Evolutionary conservation across 768 basidiomycete genomes (phyloP).

Genomic region (Leccinum olivaceopallidum): DNA sequence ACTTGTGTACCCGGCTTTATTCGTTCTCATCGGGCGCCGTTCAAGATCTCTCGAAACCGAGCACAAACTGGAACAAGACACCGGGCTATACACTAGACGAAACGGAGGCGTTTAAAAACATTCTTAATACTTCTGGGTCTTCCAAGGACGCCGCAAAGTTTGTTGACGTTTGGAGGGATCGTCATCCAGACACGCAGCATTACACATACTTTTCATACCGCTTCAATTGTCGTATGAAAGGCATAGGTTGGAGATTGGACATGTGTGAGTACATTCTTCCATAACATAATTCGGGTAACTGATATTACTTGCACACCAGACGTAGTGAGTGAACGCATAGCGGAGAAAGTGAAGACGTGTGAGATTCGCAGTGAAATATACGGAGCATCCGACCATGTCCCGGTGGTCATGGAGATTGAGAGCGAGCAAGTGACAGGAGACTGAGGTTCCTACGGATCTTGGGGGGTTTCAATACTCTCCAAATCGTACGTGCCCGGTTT

Average conservation of each 20-base stretch:
- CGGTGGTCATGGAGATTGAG: slow-evolving; percentile 74
- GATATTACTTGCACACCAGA: slow-evolving; percentile 42
- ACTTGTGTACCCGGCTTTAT: neutral
- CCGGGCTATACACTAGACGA: slow-evolving; percentile 84
- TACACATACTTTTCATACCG: slow-evolving; percentile 87
- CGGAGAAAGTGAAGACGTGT: slow-evolving; percentile 69
- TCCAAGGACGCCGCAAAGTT: slow-evolving; percentile 47
- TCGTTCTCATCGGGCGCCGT: neutral
- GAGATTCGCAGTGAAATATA: slow-evolving; percentile 86
- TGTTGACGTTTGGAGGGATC: slow-evolving; percentile 77
- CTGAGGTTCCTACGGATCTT: neutral
- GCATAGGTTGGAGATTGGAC: slow-evolving; percentile 87
- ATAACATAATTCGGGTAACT: slow-evolving; percentile 1
- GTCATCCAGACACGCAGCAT: slow-evolving; percentile 65
- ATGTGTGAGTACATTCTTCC: slow-evolving; percentile 57
- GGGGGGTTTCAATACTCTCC: slow-evolving; percentile 67
- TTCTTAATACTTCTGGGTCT: slow-evolving; percentile 54
- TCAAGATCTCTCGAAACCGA: slow-evolving; percentile 67
- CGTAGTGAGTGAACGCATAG: slow-evolving; percentile 70
- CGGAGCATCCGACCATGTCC: slow-evolving; percentile 86
- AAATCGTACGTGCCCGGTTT: slow-evolving; percentile 84
- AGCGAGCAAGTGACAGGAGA: slow-evolving; percentile 36
- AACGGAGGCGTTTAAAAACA: slow-evolving; percentile 69
- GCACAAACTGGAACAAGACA: slow-evolving; percentile 85
- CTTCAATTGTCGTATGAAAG: slow-evolving; percentile 77